Evolutionary conservation across 2,329 filamentous ascomycete genomes (phyloP).

Genomic region (Dothistroma pini): DNA sequence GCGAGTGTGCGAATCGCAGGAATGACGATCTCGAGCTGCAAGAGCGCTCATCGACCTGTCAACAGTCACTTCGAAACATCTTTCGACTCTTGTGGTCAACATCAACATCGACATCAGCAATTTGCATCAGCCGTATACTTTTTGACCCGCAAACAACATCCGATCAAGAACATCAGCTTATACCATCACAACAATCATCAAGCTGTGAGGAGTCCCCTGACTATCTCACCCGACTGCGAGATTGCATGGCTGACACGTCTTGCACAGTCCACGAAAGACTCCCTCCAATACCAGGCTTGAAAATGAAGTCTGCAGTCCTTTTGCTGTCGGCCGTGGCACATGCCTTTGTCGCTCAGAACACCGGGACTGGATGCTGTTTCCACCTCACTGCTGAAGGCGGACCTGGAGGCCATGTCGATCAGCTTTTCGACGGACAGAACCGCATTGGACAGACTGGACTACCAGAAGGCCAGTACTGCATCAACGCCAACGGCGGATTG

Average conservation of each 20-base stretch:
- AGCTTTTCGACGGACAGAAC: conserved; percentile 61
- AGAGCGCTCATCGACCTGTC: not conserved
- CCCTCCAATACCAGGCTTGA: not conserved
- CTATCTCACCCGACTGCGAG: not conserved
- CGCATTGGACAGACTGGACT: conserved; percentile 48
- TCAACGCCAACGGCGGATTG: conserved; percentile 51
- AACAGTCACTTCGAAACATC: not conserved
- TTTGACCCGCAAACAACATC: not conserved
- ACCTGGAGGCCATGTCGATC: conserved; percentile 52
- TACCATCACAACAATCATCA: not conserved
- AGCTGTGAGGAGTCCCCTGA: not conserved
- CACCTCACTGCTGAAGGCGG: conserved; percentile 43
- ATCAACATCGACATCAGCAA: conserved; percentile 1
- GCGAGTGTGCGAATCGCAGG: not conserved
- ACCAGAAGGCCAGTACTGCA: conserved; percentile 50
- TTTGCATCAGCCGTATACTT: not conserved
- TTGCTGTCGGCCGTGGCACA: not conserved
- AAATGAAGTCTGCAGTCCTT: not conserved
- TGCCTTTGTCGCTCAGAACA: not conserved
- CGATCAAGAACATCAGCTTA: not conserved
- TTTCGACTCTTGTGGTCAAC: not conserved
- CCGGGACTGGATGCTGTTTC: conserved; percentile 45
- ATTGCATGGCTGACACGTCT: not conserved
- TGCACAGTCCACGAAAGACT: not conserved
- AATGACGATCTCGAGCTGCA: conserved; percentile 4